Base-by-base conservation (phyloP, 2,329 filamentous ascomycete species). In the Claviceps pazoutovae region DNA sequence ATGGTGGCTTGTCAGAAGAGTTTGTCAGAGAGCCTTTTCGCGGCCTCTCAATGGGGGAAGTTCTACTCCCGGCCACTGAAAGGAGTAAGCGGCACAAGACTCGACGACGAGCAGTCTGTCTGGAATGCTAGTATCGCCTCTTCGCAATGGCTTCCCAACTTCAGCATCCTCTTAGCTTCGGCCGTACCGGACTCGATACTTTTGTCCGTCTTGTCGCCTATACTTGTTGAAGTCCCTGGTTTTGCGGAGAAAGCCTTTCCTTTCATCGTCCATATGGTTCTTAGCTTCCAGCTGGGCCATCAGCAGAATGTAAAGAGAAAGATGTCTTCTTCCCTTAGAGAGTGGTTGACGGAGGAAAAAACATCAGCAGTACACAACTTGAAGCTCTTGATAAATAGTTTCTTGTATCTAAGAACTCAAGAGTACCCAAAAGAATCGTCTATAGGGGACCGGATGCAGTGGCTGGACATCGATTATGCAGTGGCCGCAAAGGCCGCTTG, bases 381-480 rank as follows among this genome's bases (percentile, higher is more conserved):
- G 49, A 82, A 81, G 54, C 75, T 93, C 38, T 70, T 95, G 1
- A 76, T 97, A 41, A 84, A 88, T 56, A 79, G 83, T 3, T 73
- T 98, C 34, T 70, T 98, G 2, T 98, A 97, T 62, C 75, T 99
- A n/a, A 81, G 89, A 39, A 88, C 84, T 3, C 90, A 94, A 61
- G 74, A 78, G 30, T 69, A 84, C 14, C 86, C 86, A 0, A 77
- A 80, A 13, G 93, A 98, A 64, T 70, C 71, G 0, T 95, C 88
- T 0, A 84, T 86, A 57, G 83, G 83, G 7, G 87, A 95, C 58
- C 80, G 93, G 52, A 74, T 83, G 48, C 74, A 79, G 49, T 98
- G 94, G 94, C 75, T 99, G 17, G 85, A 95, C 26, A 71, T 97
- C 26, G 85, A 97, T 62, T 85, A 84, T 57, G 65, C 80, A 2